A percentile compares a stretch with the other conserved stretches of the same genome.
Conservation (phyloP, 352 stramenopile genomes). For the Pythium chondricola region DNA sequence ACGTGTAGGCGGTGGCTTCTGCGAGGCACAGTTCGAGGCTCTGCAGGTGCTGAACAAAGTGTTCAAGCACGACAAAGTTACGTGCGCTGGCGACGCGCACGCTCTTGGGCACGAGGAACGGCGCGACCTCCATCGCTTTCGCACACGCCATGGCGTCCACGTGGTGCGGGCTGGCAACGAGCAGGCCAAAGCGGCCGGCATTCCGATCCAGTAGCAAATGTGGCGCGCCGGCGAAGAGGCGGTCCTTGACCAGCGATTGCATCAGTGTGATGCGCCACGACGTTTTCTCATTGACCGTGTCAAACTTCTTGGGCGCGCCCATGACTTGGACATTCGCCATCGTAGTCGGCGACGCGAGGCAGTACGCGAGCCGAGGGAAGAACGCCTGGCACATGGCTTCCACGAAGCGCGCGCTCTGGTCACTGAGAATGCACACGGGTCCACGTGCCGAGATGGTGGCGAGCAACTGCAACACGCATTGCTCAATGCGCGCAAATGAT, state of each 20-base stretch:
- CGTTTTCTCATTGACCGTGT: constrained; percentile 41
- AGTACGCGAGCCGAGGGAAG: constrained; percentile 59
- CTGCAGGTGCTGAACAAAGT: constrained; percentile 48
- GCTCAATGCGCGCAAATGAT: constrained; percentile 49
- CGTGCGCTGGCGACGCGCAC: constrained; percentile 43
- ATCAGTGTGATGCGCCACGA: constrained; percentile 45
- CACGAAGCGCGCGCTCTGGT: constrained; percentile 54
- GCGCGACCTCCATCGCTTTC: constrained; percentile 46
- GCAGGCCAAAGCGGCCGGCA: constrained; percentile 44
- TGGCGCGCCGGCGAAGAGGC: constrained; percentile 37
- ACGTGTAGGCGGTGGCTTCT: constrained; percentile 44
- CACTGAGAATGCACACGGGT: constrained; percentile 60
- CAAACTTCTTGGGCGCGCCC: constrained; percentile 45
- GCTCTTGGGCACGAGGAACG: constrained; percentile 55
- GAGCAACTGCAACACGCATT: constrained; percentile 46
- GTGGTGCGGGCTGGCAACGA: constrained; percentile 55
- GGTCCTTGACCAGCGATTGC: constrained; percentile 50
- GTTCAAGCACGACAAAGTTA: constrained; percentile 33
- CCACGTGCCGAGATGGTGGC: constrained; percentile 37
- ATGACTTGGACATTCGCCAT: constrained; percentile 60
- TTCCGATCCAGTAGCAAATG: constrained; percentile 33
- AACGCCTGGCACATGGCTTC: constrained; percentile 55
- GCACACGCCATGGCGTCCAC: constrained; percentile 44
- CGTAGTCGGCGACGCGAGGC: constrained; percentile 34
- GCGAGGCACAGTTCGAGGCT: constrained; percentile 49